Base-by-base conservation (phyloP, 192 early-diverging fungal genomes). In the Entomortierella parvispora region DNA sequence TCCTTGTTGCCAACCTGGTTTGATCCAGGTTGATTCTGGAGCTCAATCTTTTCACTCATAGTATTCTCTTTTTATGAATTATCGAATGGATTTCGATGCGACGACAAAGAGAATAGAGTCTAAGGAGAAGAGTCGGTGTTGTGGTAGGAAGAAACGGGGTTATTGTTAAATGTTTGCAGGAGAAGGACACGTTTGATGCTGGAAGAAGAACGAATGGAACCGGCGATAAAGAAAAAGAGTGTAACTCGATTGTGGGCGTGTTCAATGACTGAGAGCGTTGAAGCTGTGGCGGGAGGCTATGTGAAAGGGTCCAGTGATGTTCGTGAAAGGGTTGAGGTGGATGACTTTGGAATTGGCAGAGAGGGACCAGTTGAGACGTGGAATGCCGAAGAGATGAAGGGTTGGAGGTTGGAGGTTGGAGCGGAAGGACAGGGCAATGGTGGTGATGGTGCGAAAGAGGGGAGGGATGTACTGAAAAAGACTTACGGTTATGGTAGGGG, bases 21-120 rank as follows among this genome's bases (percentile, higher is more conserved):
- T 7, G 40, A 43, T 28, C 42, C 42, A 32, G 43, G 18, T 37
- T 37, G 33, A 5, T 49, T 17, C 47, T 69, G 42, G 34, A 47
- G 51, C 43, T 69, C 58, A 18, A 53, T 51, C 52, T 69, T 61
- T 22, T 61, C 58, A 49, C 68, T 69, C 68, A 69, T 69, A 58
- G 22, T 34, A 4, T 2, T 34, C 11, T 17, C 22, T 20, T 56
- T 20, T 32, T 34, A 9, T 55, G 28, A 22, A 28, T 25, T 56
- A 32, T 40, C 8, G 17, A 22, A 31, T 53, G n/a, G 28, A 23
- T 22, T 28, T 50, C 18, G 61, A 20, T 49, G 31, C 23, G 49
- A 31, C 2, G 15, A 50, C 7, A 43, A 56, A 56, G 32, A 29
- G 28, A 29, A 44, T 6, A 20, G 47, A 18, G 18, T 40, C 37